Conservation (phyloP, 768 basidiomycete genomes). For the Heimioporus sp. region DNA sequence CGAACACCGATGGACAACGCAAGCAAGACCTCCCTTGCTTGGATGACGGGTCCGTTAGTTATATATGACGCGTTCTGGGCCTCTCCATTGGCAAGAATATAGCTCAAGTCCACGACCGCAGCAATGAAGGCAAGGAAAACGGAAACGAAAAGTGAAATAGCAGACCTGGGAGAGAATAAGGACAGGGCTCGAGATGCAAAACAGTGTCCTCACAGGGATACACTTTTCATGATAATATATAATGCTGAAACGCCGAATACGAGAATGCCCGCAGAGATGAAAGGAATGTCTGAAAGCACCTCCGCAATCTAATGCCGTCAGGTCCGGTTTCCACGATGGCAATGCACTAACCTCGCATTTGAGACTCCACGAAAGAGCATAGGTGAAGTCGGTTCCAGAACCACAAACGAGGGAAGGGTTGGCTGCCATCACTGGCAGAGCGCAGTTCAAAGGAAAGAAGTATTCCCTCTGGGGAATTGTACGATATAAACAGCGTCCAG, state of each 20-base stretch:
- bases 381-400: conserved; percentile 14
- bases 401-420: conserved; percentile 11
- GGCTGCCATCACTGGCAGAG: conserved; percentile 17
- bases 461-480: conserved; percentile 11
- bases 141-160: conserved; percentile 54
- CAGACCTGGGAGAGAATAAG: conserved; percentile 32
- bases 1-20: conserved; percentile 56
- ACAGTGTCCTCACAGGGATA: conserved; percentile 44
- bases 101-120: conserved; percentile 59
- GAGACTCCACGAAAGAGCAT: conserved; percentile 37
- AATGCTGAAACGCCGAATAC: conserved; percentile 59
- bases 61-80: conserved; percentile 20
- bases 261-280: conserved; percentile 65
- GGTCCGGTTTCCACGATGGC: neutral
- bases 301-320: conserved; percentile 45
- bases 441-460: conserved; percentile 12
- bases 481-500: neutral
- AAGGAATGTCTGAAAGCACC: conserved; percentile 62
- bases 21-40: conserved; percentile 57
- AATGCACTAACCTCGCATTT: conserved; percentile 42
- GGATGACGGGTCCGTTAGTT: conserved; percentile 36
- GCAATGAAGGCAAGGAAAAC: conserved; percentile 60
- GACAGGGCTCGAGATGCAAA: neutral
- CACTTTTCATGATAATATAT: conserved; percentile 50
- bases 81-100: conserved; percentile 44